Evolutionary conservation across 163 green algal species (phyloP).

Genomic region (Chlorella variabilis): DNA sequence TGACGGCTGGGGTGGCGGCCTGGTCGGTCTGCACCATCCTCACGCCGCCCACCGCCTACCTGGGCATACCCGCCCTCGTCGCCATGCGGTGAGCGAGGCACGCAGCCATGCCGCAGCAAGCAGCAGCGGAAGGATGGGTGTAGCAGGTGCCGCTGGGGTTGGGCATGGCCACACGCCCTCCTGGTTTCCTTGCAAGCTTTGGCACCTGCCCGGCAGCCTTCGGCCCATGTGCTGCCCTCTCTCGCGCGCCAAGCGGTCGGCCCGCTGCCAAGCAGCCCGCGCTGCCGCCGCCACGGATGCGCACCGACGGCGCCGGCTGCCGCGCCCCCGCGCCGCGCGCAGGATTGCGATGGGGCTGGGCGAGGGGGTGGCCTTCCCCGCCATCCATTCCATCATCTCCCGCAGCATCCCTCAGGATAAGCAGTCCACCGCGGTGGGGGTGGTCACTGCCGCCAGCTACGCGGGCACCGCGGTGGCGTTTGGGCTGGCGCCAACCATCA

Average conservation of each 20-base stretch:
- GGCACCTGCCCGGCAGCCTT: too few species aligned
- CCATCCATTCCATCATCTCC: constrained; percentile 83
- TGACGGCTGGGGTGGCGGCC: constrained; percentile 62
- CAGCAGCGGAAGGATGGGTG: too few species aligned
- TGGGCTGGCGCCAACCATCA: constrained; percentile 70
- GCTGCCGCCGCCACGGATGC: not conserved
- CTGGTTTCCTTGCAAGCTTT: too few species aligned
- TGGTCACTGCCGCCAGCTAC: constrained; percentile 79
- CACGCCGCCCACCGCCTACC: constrained; percentile 65
- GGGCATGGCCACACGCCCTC: too few species aligned
- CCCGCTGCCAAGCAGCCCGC: too few species aligned
- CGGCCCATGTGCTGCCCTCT: too few species aligned
- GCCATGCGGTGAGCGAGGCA: constrained; percentile 47
- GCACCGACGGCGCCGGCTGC: not conserved
- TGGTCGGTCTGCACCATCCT: constrained; percentile 77
- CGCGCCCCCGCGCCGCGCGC: not conserved
- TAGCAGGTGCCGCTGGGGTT: not conserved
- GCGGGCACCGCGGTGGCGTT: constrained; percentile 78
- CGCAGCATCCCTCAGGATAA: constrained; percentile 52
- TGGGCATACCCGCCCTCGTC: constrained; percentile 65
- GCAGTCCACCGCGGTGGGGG: constrained; percentile 73
- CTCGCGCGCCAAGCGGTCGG: too few species aligned
- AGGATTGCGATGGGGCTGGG: constrained; percentile 75
- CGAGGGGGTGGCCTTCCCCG: constrained; percentile 83
- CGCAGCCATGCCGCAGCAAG: too few species aligned